Base-by-base conservation (phyloP, 805 yeast species). In the Saccharomycopsis sp. region DNA sequence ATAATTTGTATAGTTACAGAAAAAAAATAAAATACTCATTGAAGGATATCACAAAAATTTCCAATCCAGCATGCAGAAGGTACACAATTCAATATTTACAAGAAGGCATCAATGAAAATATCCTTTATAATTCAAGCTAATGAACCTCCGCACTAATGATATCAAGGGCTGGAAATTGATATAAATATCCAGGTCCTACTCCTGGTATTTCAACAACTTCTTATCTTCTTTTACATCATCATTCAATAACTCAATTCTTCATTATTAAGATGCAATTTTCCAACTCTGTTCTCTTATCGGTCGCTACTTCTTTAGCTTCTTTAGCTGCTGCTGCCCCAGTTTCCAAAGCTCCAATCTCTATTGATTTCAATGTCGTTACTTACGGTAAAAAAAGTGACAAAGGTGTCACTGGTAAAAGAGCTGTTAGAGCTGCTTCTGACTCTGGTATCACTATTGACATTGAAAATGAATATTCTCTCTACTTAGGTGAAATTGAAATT, bases 221-320 rank as follows among this genome's bases (percentile, higher is more conserved):
- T 23, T 10, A 6, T 6, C 10, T 23, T 23, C 26, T 8, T 10
- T 23, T 6, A 23, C 26, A 51, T 37, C 44, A 54, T 41, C 37
- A 44, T 21, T 13, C 43, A 15, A 28, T 29, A 12, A 48, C 52
- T 9, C 39, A 50, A 4, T 44, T 55, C n/a, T 52, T 31, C 39
- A 27, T 41, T 18, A 30, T 44, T 18, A 39, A 21, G 18, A 29
- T 15, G 15, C 3, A 5, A 6, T 47, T 57, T 12, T 69, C 66
- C 45, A 48, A 43, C 28, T 66, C 68, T 43, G 45, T 54, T 37
- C 74, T 74, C 52, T 67, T 67, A 12, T 79, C 73, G 48, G 64
- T 64, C 15, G 56, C 67, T 8, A 64, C 58, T 40, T 76, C 76
- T 13, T 49, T 54, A n/a, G 84, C 83, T n/a, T 45, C 49, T 12